Conservation (phyloP, 768 basidiomycete genomes). For the Rossbeevera mucosa region DNA sequence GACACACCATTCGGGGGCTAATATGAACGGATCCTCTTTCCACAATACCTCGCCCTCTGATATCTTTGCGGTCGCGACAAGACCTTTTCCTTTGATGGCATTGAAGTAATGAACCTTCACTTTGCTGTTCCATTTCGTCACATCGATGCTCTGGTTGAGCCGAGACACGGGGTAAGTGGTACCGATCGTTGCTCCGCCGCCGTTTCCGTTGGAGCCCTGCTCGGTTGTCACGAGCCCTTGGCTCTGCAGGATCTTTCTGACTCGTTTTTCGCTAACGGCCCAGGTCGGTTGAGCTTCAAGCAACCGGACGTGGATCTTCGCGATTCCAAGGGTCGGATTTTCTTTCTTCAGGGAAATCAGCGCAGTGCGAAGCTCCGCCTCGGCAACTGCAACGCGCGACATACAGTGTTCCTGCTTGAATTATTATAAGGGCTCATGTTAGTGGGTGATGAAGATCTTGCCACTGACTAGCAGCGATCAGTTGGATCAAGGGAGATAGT, state of each 20-base stretch:
- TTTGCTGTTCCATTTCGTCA: conserved; percentile 57
- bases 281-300: conserved; percentile 59
- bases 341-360: conserved; percentile 50
- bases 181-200: neutral
- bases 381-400: conserved; percentile 28
- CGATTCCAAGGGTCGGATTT: conserved; percentile 63
- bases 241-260: conserved; percentile 63
- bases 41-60: conserved; percentile 71
- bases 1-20: conserved; percentile 75
- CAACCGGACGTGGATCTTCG: conserved; percentile 65
- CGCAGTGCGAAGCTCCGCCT: conserved; percentile 56
- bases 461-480: neutral
- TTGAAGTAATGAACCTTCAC: conserved; percentile 66
- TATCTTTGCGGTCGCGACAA: conserved; percentile 68
- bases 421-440: neutral
- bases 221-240: conserved; percentile 44
- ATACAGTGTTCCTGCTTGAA: conserved; percentile 5
- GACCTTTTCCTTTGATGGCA: conserved; percentile 73
- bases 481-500: neutral
- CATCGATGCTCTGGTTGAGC: conserved; percentile 59
- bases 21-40: conserved; percentile 78
- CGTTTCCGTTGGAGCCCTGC: neutral
- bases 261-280: conserved; percentile 81
- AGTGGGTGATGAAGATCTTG: neutral
- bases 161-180: conserved; percentile 55